These are phyloP conservation scores for Pichia sp. DNA, from an alignment of 1,139 yeast genomes.

Conservation along the genomic window DNA sequence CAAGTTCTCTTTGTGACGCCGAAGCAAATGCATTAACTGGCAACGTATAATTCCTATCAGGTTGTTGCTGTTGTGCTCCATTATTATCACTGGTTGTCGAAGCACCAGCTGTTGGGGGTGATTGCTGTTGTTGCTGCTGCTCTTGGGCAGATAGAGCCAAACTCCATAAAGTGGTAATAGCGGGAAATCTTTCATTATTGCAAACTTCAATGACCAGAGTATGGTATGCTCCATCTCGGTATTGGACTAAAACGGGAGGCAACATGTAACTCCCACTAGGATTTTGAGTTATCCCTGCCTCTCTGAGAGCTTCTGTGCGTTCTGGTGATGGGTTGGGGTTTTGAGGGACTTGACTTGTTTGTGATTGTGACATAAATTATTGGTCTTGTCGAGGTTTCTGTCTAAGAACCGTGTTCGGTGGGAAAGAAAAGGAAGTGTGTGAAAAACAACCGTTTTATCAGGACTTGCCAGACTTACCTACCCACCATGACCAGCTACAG, in stretches of 20 bases:
- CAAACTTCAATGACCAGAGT: constrained; percentile 26
- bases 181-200: constrained; percentile 4
- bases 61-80: neutral
- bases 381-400: neutral
- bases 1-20: neutral
- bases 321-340: neutral
- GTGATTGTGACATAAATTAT: constrained; percentile 1
- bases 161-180: neutral
- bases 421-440: no score
- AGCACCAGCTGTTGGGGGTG: neutral
- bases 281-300: constrained; percentile 17
- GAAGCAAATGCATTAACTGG: no score
- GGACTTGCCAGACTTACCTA: no score
- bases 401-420: no score
- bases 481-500: no score
- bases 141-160: neutral
- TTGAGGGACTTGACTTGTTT: neutral
- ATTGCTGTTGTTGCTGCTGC: neutral
- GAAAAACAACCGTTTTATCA: no score
- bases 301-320: constrained; percentile 4
- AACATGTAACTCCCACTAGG: constrained; percentile 21
- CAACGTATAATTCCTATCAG: no score
- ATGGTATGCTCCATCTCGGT: constrained; percentile 25
- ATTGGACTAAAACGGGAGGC: constrained; percentile 25
- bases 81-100: neutral